Percentiles rank a stretch among this genome's conserved stretches.
Conservation (phyloP, 306 rosid species). For the Castanopsis chinensis region DNA sequence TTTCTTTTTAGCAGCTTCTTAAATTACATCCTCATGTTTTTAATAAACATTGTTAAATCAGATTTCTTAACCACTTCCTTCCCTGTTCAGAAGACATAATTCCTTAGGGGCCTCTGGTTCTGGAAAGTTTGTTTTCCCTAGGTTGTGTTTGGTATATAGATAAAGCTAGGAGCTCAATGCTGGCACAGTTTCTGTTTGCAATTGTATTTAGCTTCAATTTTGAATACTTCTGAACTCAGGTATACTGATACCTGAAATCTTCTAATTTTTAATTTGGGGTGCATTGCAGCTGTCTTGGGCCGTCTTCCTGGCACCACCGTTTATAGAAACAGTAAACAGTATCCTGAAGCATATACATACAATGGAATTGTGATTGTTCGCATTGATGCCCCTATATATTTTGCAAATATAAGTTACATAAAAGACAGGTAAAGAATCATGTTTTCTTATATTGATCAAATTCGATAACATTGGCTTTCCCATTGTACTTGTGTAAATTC, state of each 20-base stretch:
- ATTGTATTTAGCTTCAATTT: neutral
- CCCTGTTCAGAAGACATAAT: neutral
- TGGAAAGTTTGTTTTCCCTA: neutral
- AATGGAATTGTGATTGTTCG: conserved; percentile 96
- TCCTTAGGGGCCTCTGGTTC: neutral
- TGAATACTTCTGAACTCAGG: neutral
- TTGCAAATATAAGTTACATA: conserved; percentile 84
- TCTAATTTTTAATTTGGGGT: conserved; percentile 30
- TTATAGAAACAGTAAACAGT: conserved; percentile 80
- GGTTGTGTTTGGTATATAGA: neutral
- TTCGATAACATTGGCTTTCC: neutral
- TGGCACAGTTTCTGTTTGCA: neutral
- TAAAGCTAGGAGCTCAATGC: neutral
- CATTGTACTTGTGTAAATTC: neutral
- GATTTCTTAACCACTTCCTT: neutral
- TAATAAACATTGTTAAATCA: neutral
- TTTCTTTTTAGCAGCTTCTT: neutral
- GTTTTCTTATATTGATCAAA: conserved; percentile 1
- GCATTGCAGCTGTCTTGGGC: conserved; percentile 89
- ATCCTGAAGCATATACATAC: conserved; percentile 93
- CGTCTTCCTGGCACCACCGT: conserved; percentile 99
- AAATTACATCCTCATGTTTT: neutral
- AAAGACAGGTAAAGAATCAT: conserved; percentile 71
- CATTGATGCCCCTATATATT: conserved; percentile 90
- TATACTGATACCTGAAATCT: neutral